Percentiles rank a stretch among this genome's conserved stretches.
Evolutionary conservation across 2,329 filamentous ascomycete species (phyloP).

Genomic region (Stachybotrys echinatus): DNA sequence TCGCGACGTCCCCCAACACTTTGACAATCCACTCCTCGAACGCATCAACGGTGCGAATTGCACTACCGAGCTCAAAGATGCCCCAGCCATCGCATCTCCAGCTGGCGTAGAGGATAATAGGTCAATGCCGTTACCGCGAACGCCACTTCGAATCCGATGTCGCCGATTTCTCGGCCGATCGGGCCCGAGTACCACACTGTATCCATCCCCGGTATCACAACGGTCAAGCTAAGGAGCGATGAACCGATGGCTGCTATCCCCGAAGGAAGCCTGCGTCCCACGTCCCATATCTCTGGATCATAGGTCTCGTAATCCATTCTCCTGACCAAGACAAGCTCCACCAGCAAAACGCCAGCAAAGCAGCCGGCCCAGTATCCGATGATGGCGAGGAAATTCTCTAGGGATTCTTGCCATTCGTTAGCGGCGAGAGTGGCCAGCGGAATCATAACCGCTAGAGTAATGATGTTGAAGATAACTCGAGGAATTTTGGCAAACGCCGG

Average conservation of each 20-base stretch:
- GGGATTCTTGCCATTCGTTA: slow-evolving; percentile 31
- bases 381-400: slow-evolving; percentile 37
- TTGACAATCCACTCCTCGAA: no score
- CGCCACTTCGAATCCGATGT: slow-evolving; percentile 40
- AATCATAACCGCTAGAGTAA: slow-evolving; percentile 16
- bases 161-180: slow-evolving; percentile 34
- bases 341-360: background rate
- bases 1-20: no score
- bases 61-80: no score
- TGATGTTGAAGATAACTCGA: slow-evolving; percentile 30
- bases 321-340: background rate
- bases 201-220: background rate
- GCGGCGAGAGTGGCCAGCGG: slow-evolving; percentile 36
- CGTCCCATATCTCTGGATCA: background rate
- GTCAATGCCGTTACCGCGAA: slow-evolving; percentile 33
- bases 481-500: slow-evolving; percentile 34
- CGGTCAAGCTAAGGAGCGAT: background rate
- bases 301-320: background rate
- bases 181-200: slow-evolving; percentile 24
- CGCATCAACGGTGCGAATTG: no score
- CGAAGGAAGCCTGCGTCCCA: background rate
- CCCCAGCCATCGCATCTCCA: no score
- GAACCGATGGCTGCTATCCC: background rate
- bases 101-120: slow-evolving; percentile 33
- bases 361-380: slow-evolving; percentile 39